Evolutionary conservation across 2,329 filamentous ascomycete genomes (phyloP), one percentile per base, ranked within the genome.

Genomic region (Ascochyta viciae-villosae): DNA sequence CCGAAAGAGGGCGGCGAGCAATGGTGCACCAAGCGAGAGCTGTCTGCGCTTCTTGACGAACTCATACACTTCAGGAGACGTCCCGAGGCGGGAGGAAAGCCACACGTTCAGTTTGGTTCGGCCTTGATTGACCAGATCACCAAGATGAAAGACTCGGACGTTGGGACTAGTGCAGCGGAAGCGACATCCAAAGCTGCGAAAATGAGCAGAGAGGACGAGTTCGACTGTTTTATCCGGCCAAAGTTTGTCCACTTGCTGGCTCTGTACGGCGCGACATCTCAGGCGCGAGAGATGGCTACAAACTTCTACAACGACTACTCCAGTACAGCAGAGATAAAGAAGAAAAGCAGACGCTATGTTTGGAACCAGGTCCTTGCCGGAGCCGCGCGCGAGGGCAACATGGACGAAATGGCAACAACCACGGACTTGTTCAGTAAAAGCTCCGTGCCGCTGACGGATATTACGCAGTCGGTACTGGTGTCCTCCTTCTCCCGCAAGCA

Each of bases 401-500:
- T 87, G 62, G 60, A 79, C 52, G 83, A 87, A 71, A 77, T 92
- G 53, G 64, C 86, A 37, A 74, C 81, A n/a, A 80, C 87, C 3
- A 76, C 85, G 1, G 72, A 82, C 8, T 78, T 85, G 41, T 78
- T 88, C 37, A 76, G 83, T 50, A 74, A 77, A 10, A 61, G 63
- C 12, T 66, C 67, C 16, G 41, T 72, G 53, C 69, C 70, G 4
- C 75, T 83, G 41, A 75, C 77, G 34, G 62, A 68, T 10, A 41
- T 52, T 2, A 76, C 77, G 24, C 81, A 83, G 51, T 68, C 77
- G 52, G 65, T 83, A 31, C 79, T 95, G 71, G 82, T 87, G 3
- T 74, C 73, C 0, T 89, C 89, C 63, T 92, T 88, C 64, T 84
- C 88, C 1, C 72, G 78, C 12, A 81, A 80, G 40, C 78, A 87